Base-by-base conservation (phyloP, 345 rosid genomes). In the Aegle marmelos region DNA sequence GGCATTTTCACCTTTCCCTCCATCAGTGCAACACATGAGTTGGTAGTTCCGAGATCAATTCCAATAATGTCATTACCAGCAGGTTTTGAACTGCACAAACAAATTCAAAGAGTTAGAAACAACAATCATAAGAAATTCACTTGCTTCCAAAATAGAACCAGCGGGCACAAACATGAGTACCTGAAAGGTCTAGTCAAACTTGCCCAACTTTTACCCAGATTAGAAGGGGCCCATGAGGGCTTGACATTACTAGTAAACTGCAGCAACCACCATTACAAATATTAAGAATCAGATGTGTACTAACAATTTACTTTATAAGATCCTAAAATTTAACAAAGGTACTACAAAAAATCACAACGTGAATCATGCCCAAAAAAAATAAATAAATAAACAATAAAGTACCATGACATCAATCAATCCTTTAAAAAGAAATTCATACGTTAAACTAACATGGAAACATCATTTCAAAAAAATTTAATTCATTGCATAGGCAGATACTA, bases 21-120 rank as follows among this genome's bases (percentile, higher is more conserved):
- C 99, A 96, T 96, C 75, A 94, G 90, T n/a, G 97, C 86, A 78
- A 96, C 99, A 80, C 99, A 96, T 1, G 99, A 96, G 80, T 94
- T 96, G 19, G 99, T 96, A 4, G 99, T 96, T 53, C 99, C 99
- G 90, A 96, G 85, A 78, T 96, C 98, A 78, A 96, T 92, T 77
- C 99, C 99, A 19, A 96, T 92, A 59, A 94, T 95, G 78, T 96
- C 99, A 64, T 81, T 90, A 4, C 97, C 98, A 9, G 88, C 90
- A 37, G 99, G 92, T 81, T 87, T 96, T 31, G 99, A 88, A 73
- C 99, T 96, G 79, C 45, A 75, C 14, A 22, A 54, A 24, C 0
- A 19, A 67, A 72, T 31, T 7, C 59, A 39, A 31, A 59, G 7
- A 16, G 11, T 21, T 48, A 45, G n/a, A 13, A n/a, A 30, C 45